phyloP scores from a whole-genome alignment of 805 yeast genomes.

The Lachancea thermotolerans region DNA sequence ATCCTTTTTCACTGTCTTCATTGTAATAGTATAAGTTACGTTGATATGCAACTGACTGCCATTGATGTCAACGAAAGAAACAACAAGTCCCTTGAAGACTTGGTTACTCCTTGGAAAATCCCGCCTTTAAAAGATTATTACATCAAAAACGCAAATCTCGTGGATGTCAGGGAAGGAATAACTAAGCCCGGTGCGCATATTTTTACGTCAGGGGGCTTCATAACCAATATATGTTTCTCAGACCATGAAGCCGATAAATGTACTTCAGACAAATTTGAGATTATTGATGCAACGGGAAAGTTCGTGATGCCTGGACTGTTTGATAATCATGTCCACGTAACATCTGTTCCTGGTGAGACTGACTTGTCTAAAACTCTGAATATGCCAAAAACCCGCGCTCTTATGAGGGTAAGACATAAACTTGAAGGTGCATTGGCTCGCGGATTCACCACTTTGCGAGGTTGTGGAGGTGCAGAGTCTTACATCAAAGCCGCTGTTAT shows the following conservation, averaged over 20 bases:
- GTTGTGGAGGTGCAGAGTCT: slow-evolving; percentile 13
- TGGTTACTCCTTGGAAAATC: slow-evolving; percentile 8
- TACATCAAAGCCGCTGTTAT: slow-evolving; percentile 8
- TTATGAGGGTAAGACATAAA: slow-evolving; percentile 10
- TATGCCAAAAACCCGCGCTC: slow-evolving; percentile 9
- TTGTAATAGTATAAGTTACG: too few species aligned
- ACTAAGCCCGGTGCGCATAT: slow-evolving; percentile 4
- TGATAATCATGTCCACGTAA: slow-evolving; percentile 12
- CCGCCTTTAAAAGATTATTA: slow-evolving; percentile 4
- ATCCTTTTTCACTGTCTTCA: too few species aligned
- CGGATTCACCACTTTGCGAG: slow-evolving; percentile 13
- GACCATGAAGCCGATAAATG: not conserved
- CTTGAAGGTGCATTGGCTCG: slow-evolving; percentile 8
- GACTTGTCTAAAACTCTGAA: slow-evolving; percentile 4
- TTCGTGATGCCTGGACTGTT: slow-evolving; percentile 11
- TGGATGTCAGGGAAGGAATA: slow-evolving; percentile 8
- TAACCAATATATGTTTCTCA: slow-evolving; percentile 6
- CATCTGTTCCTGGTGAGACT: slow-evolving; percentile 10
- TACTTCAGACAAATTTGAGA: slow-evolving; percentile 1
- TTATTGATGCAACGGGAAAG: slow-evolving; percentile 11
- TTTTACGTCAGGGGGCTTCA: slow-evolving; percentile 8
- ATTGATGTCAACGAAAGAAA: slow-evolving; percentile 11
- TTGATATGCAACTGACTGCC: not conserved
- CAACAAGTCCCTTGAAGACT: slow-evolving; percentile 7
- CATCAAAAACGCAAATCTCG: slow-evolving; percentile 8